Base-by-base conservation (phyloP, 495 filamentous ascomycete genomes). In the Cercophora scortea region DNA sequence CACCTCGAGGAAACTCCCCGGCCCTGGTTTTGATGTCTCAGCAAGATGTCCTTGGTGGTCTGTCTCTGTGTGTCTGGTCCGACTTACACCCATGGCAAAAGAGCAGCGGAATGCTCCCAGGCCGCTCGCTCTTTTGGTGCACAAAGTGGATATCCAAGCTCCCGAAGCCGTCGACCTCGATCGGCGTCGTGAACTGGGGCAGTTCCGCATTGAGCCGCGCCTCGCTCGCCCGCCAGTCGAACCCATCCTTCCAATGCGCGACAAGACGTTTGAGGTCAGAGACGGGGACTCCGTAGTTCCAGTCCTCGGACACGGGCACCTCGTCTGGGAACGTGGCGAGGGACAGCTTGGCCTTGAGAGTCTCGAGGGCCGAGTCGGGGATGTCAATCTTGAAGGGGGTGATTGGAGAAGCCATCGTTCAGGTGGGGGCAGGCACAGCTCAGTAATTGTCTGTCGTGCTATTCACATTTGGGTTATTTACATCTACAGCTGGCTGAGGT, bases 1-100 rank as follows among this genome's bases (percentile, higher is more conserved):
- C 1, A 80, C 82, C 66, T 89, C 86, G 50, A 86, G 54, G 64
- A 88, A 87, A 47, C 71, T 81, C 2, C 86, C 84, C 3, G 85
- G 85, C 83, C 81, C 78, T 82, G 38, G 38, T 40, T 3, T 32
- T 8, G 15, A 52, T 18, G 38, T 33, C 12, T n/a, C 15, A 18
- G 18, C 47, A 35, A 40, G 8, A 32, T 42, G 25, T 13, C 17
- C n/a, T 1, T 11, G 41, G 38, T 43, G 38, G 25, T 25, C 25
- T 25, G 25, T 5, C 25, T 25, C n/a, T n/a, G n/a, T n/a, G n/a
- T n/a, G n/a, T n/a, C n/a, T n/a, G n/a, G n/a, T n/a, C n/a, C n/a
- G 42, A 52, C 63, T 57, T 70, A 76, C 79, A 82, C 13, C 81
- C 79, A 60, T 83, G 80, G 38, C 74, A 56, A 49, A 83, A 81